Percentiles rank a stretch among this genome's conserved stretches.
phyloP scores from a whole-genome alignment of 2,329 filamentous ascomycete genomes.

The Fusarium sp. region DNA sequence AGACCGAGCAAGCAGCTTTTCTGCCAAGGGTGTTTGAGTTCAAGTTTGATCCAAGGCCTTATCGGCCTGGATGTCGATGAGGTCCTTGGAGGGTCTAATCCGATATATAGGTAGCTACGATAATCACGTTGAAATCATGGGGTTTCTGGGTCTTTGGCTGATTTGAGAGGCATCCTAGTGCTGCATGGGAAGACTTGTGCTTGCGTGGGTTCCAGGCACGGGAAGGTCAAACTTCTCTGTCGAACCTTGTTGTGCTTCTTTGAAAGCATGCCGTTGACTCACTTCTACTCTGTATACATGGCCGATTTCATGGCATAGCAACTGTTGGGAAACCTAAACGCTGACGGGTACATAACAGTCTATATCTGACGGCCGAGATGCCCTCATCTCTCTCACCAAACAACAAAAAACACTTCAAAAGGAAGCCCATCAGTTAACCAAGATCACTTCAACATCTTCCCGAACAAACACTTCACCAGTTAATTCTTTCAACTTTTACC shows the following conservation, averaged over 20 bases:
- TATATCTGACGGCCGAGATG: background rate
- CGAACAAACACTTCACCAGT: background rate
- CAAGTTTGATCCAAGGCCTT: background rate
- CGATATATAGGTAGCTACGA: slow-evolving; percentile 23
- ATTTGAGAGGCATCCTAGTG: background rate
- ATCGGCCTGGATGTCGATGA: background rate
- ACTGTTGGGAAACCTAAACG: background rate
- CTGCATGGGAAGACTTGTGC: background rate
- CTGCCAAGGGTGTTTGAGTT: background rate
- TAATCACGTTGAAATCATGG: background rate
- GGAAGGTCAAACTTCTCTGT: background rate
- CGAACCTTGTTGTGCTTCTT: background rate
- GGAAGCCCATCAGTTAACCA: background rate
- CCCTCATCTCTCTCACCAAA: background rate
- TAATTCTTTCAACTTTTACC: background rate
- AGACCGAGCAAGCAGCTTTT: slow-evolving; percentile 27
- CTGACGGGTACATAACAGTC: background rate
- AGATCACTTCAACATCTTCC: background rate
- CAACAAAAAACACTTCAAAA: background rate
- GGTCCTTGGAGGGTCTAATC: background rate
- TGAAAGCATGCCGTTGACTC: background rate
- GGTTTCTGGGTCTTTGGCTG: background rate
- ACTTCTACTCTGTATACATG: background rate
- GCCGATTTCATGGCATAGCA: background rate
- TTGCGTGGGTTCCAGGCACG: background rate